A percentile compares a stretch with the other conserved stretches of the same genome.
phyloP scores from a whole-genome alignment of 176 grass and related monocot species.

The Musa beccarii region DNA sequence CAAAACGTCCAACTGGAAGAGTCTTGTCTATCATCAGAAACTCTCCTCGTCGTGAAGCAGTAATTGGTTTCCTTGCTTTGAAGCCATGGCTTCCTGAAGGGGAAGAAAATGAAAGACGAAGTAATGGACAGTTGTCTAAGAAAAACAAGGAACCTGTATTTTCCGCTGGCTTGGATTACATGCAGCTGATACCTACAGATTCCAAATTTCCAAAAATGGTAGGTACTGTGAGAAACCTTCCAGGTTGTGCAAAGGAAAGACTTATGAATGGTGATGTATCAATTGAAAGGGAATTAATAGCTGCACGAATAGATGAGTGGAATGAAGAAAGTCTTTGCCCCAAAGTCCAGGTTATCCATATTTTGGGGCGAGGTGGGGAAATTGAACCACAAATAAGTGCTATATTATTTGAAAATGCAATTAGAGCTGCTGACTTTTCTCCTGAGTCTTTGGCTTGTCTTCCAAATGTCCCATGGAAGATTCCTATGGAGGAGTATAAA shows the following conservation, averaged over 20 bases:
- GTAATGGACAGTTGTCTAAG: slow-evolving; percentile 22
- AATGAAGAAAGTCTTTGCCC: slow-evolving; percentile 63
- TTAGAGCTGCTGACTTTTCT: slow-evolving; percentile 44
- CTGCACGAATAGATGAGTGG: slow-evolving; percentile 75
- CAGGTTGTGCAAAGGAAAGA: slow-evolving; percentile 45
- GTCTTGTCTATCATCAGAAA: slow-evolving; percentile 70
- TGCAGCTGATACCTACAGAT: slow-evolving; percentile 59
- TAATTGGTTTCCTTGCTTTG: slow-evolving; percentile 79
- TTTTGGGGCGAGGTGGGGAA: slow-evolving; percentile 62
- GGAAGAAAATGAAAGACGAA: slow-evolving; percentile 37
- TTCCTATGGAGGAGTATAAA: slow-evolving; percentile 62
- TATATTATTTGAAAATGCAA: slow-evolving; percentile 85
- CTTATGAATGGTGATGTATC: slow-evolving; percentile 43
- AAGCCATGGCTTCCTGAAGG: slow-evolving; percentile 34
- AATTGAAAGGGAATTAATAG: slow-evolving; percentile 59
- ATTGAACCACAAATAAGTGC: slow-evolving; percentile 80
- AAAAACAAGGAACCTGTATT: slow-evolving; percentile 35
- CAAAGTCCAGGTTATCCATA: slow-evolving; percentile 40
- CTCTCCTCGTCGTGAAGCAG: slow-evolving; percentile 48
- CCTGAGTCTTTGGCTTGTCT: slow-evolving; percentile 49
- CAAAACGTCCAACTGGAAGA: slow-evolving; percentile 73
- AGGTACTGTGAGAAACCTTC: slow-evolving; percentile 42
- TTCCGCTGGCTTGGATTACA: slow-evolving; percentile 18
- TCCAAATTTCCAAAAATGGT: slow-evolving; percentile 76
- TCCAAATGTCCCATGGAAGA: slow-evolving; percentile 49